Evolutionary conservation across 2,329 filamentous ascomycete species (phyloP), one percentile per base, ranked within the genome.

Genomic region (Periconia digitata): DNA sequence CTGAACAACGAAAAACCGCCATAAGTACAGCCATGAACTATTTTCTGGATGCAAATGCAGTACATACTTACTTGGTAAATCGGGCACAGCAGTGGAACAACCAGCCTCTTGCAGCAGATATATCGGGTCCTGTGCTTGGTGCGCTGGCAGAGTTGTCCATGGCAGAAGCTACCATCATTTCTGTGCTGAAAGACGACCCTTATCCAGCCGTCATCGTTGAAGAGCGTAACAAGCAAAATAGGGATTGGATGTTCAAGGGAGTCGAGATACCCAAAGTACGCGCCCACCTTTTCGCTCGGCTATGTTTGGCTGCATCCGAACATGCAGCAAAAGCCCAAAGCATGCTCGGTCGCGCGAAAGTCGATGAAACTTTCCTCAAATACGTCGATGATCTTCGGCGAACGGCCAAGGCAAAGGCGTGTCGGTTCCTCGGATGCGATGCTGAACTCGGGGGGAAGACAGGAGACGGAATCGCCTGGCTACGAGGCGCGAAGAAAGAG

Each of bases 161-260:
- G 24, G 90, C 92, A 2, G 92, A 96, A 72, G 92, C 92, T 0
- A 96, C 92, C 0, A 79, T 97, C 1, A 81, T 96, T 1, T 90
- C 90, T 0, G 90, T 97, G 1, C 71, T 95, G 42, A 97, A 97
- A 61, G 92, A 97, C 66, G 94, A 99, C 63, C 91, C 92, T 0
- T 97, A 96, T 64, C 87, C 92, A 1, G 85, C 87, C 1, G 82
- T 86, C 6, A 86, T 95, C 2, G 85, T 90, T 1, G 89, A 95
- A 62, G 84, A 86, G 47, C 82, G 92, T 40, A 95, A 95, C 65
- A 83, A 86, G 44, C 85, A 86, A 58, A 90, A 92, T 69, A 90
- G 83, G 52, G 92, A 97, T 58, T 99, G 92, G 92, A 97, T 97
- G 91, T 95, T 94, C 70, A 90, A 88, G 62, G 83, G 90, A 0